Evolutionary conservation across 1,284 basidiomycete genomes (phyloP).

Genomic region (Heliocybe sulcata): DNA sequence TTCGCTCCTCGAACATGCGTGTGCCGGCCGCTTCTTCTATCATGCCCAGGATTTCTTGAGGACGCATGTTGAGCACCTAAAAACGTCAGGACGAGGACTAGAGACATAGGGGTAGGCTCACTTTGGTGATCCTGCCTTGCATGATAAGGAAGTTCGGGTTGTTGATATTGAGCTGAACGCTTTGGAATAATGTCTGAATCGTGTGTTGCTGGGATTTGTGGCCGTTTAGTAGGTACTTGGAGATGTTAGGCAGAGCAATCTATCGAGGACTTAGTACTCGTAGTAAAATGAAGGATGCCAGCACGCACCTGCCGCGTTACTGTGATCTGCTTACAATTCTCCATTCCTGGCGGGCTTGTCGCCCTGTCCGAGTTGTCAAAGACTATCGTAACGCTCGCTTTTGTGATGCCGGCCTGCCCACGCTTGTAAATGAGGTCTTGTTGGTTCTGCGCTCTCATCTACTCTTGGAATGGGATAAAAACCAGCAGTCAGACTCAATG

Average conservation of each 20-base stretch:
- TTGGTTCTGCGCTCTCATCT: slow-evolving; percentile 95
- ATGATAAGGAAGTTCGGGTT: slow-evolving; percentile 99
- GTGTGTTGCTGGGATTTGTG: slow-evolving; percentile 89
- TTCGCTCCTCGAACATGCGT: slow-evolving; percentile 98
- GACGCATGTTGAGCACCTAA: slow-evolving; percentile 96
- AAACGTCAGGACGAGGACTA: slow-evolving; percentile 2
- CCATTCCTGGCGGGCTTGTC: slow-evolving; percentile 83
- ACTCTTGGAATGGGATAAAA: not conserved
- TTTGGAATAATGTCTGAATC: slow-evolving; percentile 93
- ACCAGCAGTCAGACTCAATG: not conserved
- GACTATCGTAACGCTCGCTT: slow-evolving; percentile 97
- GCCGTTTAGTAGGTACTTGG: slow-evolving; percentile 97
- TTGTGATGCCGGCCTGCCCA: slow-evolving; percentile 94
- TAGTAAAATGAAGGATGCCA: not conserved
- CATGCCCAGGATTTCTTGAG: slow-evolving; percentile 96
- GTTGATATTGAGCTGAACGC: slow-evolving; percentile 98
- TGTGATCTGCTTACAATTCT: slow-evolving; percentile 85
- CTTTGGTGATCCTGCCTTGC: slow-evolving; percentile 96
- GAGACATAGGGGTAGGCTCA: slow-evolving; percentile 12
- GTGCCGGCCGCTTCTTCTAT: slow-evolving; percentile 99
- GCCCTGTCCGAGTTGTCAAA: slow-evolving; percentile 96
- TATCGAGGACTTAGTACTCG: slow-evolving; percentile 20
- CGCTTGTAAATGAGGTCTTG: slow-evolving; percentile 98
- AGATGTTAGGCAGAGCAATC: slow-evolving; percentile 90
- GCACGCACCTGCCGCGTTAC: slow-evolving; percentile 86